These are phyloP conservation scores for Pseudopithomyces maydicus DNA, from an alignment of 2,329 filamentous ascomycete species.

Conservation along the genomic window DNA sequence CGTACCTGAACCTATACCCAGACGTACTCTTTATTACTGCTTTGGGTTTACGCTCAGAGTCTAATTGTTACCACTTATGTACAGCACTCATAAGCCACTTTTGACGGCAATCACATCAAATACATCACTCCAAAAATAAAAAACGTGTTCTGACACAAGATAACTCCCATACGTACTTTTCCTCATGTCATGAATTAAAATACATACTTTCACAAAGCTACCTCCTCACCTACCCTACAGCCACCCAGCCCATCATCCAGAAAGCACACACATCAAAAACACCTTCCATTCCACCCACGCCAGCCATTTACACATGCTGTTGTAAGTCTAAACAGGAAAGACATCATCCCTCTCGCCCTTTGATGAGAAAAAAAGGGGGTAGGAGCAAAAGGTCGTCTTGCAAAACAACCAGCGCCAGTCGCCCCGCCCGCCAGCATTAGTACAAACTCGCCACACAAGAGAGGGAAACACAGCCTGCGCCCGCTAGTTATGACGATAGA, in stretches of 20 bases:
- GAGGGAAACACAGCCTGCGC: constrained; percentile 30
- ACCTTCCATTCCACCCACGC: neutral
- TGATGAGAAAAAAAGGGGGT: neutral
- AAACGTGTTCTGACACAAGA: neutral
- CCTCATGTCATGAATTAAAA: constrained; percentile 18
- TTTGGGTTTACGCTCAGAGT: no score
- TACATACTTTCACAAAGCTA: constrained; percentile 20
- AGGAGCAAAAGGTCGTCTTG: neutral
- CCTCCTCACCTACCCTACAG: neutral
- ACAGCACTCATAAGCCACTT: no score
- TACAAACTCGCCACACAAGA: constrained; percentile 3
- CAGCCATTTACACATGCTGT: constrained; percentile 10
- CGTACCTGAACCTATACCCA: no score
- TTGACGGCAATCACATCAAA: no score
- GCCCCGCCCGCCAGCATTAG: neutral
- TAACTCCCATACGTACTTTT: neutral
- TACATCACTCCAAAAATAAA: no score
- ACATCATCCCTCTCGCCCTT: neutral
- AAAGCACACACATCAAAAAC: neutral
- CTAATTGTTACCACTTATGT: no score
- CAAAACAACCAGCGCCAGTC: constrained; percentile 1
- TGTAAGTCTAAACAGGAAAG: constrained; percentile 10
- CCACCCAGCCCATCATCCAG: neutral
- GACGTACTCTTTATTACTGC: no score
- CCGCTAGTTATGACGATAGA: constrained; percentile 38